Conservation (phyloP, 1,284 basidiomycete species). For the Cutaneotrichosporon cavernicola region DNA sequence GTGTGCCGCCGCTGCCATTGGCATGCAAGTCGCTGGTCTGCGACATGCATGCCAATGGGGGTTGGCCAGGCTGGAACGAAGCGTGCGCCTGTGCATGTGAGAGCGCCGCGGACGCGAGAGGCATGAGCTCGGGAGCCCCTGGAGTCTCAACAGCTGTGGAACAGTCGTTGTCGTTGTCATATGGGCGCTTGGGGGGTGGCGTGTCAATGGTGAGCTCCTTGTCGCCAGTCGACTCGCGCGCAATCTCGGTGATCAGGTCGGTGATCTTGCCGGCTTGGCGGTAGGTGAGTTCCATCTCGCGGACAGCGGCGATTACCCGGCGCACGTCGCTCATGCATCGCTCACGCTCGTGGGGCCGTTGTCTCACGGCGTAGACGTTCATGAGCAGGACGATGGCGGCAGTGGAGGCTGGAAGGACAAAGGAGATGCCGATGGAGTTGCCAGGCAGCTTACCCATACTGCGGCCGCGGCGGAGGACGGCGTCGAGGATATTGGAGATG, state of each 20-base stretch:
- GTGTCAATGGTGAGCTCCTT: slow-evolving; percentile 11
- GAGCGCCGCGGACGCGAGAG: slow-evolving; percentile 1
- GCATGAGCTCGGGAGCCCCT: slow-evolving; percentile 20
- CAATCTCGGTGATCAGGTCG: slow-evolving; percentile 38
- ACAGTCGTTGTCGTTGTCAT: slow-evolving; percentile 13
- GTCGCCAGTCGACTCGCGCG: slow-evolving; percentile 24
- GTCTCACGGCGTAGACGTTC: slow-evolving; percentile 68
- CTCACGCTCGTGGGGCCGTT: slow-evolving; percentile 61
- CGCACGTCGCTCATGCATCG: slow-evolving; percentile 69
- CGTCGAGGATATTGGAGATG: slow-evolving; percentile 68
- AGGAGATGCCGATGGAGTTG: slow-evolving; percentile 43
- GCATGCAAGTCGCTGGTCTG: not conserved
- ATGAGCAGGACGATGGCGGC: slow-evolving; percentile 68
- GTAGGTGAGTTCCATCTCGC: slow-evolving; percentile 59
- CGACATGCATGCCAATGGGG: slow-evolving; percentile 9
- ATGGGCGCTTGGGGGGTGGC: slow-evolving; percentile 16
- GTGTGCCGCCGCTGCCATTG: not conserved
- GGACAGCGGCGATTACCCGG: slow-evolving; percentile 65
- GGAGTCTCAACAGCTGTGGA: slow-evolving; percentile 11
- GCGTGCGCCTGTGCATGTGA: slow-evolving; percentile 16
- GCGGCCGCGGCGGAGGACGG: slow-evolving; percentile 42
- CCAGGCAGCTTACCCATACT: slow-evolving; percentile 51
- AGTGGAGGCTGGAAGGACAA: slow-evolving; percentile 59
- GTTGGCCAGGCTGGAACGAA: slow-evolving; percentile 1
- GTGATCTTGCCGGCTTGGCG: slow-evolving; percentile 50